These are phyloP conservation scores for Diaporthe ilicicola DNA, from an alignment of 2,329 filamentous ascomycete species.

Conservation along the genomic window DNA sequence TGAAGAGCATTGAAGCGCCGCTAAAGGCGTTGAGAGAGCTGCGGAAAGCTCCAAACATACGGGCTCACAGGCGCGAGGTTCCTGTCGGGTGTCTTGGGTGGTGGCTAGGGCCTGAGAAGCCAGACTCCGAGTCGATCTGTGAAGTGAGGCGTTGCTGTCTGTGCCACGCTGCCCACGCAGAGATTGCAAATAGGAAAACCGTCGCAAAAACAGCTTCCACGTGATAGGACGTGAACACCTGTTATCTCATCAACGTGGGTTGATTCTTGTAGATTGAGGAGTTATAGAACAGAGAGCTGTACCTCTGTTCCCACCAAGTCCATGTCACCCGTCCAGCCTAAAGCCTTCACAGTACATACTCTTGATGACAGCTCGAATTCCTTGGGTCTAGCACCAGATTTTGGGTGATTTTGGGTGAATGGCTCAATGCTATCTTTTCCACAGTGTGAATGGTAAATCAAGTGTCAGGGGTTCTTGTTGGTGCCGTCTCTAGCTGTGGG, in stretches of 20 bases:
- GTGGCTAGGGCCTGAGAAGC: neutral
- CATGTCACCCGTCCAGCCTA: constrained; percentile 35
- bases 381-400: constrained; percentile 3
- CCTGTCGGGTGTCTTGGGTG: neutral
- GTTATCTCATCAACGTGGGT: neutral
- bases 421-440: no score
- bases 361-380: constrained; percentile 11
- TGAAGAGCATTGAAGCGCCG: constrained; percentile 30
- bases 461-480: neutral
- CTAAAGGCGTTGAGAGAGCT: constrained; percentile 39
- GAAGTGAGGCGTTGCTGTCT: neutral
- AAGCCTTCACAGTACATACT: constrained; percentile 36
- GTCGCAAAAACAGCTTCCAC: constrained; percentile 34
- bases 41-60: constrained; percentile 39
- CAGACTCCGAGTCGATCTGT: neutral
- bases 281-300: neutral
- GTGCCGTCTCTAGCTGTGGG: no score
- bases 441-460: neutral
- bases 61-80: constrained; percentile 33
- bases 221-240: constrained; percentile 34
- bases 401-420: no score
- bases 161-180: constrained; percentile 29
- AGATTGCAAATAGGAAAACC: constrained; percentile 32
- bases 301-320: constrained; percentile 38
- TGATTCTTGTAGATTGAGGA: no score